phyloP scores from a whole-genome alignment of 2,329 filamentous ascomycete genomes.

The Botrytis fragariae region DNA sequence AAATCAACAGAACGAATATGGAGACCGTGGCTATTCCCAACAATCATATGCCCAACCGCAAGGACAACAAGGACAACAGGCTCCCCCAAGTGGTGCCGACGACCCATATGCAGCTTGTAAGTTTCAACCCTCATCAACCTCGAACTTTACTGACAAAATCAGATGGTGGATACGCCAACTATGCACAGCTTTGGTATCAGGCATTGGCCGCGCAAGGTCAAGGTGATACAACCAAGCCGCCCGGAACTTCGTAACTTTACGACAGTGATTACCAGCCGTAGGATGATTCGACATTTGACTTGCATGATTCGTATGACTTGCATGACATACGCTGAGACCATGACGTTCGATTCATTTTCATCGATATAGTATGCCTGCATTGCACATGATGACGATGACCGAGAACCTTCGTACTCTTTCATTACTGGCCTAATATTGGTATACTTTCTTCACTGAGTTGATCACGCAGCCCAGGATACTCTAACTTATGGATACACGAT shows the following conservation, averaged over 20 bases:
- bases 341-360: slow-evolving; percentile 36
- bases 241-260: slow-evolving; percentile 41
- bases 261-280: slow-evolving; percentile 27
- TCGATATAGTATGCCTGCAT: slow-evolving; percentile 38
- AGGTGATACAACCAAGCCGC: slow-evolving; percentile 42
- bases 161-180: slow-evolving; percentile 81
- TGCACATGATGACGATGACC: slow-evolving; percentile 34
- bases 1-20: slow-evolving; percentile 52
- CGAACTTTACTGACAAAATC: slow-evolving; percentile 23
- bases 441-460: slow-evolving; percentile 22
- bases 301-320: slow-evolving; percentile 37
- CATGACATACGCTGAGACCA: slow-evolving; percentile 38
- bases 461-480: slow-evolving; percentile 19
- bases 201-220: slow-evolving; percentile 52
- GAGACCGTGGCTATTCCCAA: slow-evolving; percentile 53
- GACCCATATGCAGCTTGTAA: slow-evolving; percentile 76
- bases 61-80: slow-evolving; percentile 45
- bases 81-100: slow-evolving; percentile 48
- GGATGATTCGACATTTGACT: slow-evolving; percentile 31
- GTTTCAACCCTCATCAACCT: slow-evolving; percentile 31
- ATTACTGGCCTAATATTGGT: slow-evolving; percentile 16
- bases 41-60: slow-evolving; percentile 43
- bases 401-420: slow-evolving; percentile 18
- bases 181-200: slow-evolving; percentile 78
- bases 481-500: slow-evolving; percentile 18